Evolutionary conservation across 2,329 filamentous ascomycete genomes (phyloP), one percentile per base, ranked within the genome.

Genomic region (Malbranchea cinnamomea): DNA sequence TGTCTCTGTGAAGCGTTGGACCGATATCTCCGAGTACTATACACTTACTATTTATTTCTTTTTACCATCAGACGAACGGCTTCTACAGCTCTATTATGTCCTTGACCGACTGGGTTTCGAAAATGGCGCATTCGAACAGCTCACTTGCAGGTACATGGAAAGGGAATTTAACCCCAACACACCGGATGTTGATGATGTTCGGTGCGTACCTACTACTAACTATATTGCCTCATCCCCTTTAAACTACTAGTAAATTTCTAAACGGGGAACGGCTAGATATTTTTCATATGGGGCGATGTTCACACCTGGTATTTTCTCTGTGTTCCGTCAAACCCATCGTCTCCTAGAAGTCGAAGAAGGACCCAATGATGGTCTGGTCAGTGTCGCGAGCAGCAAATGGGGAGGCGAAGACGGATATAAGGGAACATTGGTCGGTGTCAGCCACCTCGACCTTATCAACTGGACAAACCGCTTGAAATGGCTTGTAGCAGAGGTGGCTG

Each of bases 391-490:
- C 36, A 68, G 66, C 41, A 59, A 54, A 36, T 76, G 71, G 71
- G 71, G 71, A 19, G 57, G 60, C 22, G 42, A 54, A n/a, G 23
- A 39, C 5, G 52, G 51, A 6, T 76, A 76, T 41, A 69, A 72
- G 45, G 71, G 71, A 16, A 76, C 71, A 1, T 44, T 76, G 29
- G 56, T 71, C n/a, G 67, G 67, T 3, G 71, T 74, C 34, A 73
- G 65, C 46, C 71, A 76, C 52, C 47, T 76, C 26, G 71, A 76
- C 41, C 45, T 75, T 37, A 76, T 76, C 49, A 76, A 76, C 41
- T 76, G 71, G 71, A 71, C 68, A 16, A 75, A 74, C 38, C 56
- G 69, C 17, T 41, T 74, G 21, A 65, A 71, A 40, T 71, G 67
- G 65, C 57, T 67, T 34, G 56, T 69, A 28, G 70, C 66, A 46